A percentile compares a stretch with the other conserved stretches of the same genome.
These are phyloP conservation scores for Prosopis cineraria DNA, from an alignment of 306 rosid species.

Conservation along the genomic window DNA sequence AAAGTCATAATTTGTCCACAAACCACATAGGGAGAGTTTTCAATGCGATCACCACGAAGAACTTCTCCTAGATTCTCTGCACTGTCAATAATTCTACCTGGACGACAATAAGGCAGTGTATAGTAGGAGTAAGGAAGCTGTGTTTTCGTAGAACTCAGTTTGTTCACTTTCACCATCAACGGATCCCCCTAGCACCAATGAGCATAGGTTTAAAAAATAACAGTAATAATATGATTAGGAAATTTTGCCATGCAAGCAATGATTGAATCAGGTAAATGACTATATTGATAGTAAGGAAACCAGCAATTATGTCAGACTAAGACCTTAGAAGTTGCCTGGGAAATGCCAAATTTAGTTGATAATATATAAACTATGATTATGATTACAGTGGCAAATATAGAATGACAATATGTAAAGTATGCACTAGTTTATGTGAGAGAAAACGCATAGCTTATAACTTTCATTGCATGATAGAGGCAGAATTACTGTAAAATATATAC, in stretches of 20 bases:
- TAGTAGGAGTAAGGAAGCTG: slow-evolving; percentile 74
- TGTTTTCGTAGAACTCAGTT: slow-evolving; percentile 66
- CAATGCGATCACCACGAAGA: slow-evolving; percentile 77
- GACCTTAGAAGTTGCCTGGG: neutral
- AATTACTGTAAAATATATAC: neutral
- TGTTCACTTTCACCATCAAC: slow-evolving; percentile 67
- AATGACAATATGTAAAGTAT: neutral
- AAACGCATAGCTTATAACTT: neutral
- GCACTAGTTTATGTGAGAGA: neutral
- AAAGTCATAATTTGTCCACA: neutral
- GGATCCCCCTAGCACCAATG: slow-evolving; percentile 51
- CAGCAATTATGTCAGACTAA: neutral
- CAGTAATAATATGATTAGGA: neutral
- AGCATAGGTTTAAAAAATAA: neutral
- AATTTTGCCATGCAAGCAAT: neutral
- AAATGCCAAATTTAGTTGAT: slow-evolving; percentile 1
- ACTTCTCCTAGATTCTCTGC: slow-evolving; percentile 85
- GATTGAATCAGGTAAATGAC: neutral
- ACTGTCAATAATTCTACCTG: slow-evolving; percentile 59
- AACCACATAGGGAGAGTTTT: slow-evolving; percentile 71
- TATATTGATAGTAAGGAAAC: neutral
- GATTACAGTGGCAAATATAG: neutral
- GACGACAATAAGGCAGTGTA: slow-evolving; percentile 65
- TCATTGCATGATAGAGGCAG: neutral
- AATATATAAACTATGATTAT: neutral